Evolutionary conservation across 2,329 filamentous ascomycete genomes (phyloP).

Genomic region (Plectosphaerella sp.): DNA sequence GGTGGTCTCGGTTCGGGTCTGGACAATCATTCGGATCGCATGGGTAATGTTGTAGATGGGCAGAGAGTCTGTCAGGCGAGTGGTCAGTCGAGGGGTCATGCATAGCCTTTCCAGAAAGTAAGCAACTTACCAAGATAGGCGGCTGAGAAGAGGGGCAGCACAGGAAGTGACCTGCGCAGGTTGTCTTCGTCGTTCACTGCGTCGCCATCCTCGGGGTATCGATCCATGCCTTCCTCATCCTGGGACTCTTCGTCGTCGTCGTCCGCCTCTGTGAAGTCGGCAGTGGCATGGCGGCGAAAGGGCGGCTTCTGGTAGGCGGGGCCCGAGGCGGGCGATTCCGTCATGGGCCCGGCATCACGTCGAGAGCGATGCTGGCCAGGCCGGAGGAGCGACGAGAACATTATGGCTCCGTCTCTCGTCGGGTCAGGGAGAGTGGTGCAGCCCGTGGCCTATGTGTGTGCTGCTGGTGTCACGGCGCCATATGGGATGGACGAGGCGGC

Average conservation of each 20-base stretch:
- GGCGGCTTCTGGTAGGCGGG: constrained; percentile 25
- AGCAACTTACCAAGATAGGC: constrained; percentile 62
- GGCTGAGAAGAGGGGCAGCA: constrained; percentile 76
- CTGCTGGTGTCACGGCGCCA: constrained; percentile 1
- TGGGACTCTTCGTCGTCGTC: constrained; percentile 43
- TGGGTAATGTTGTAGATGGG: constrained; percentile 91
- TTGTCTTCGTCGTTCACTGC: constrained; percentile 29
- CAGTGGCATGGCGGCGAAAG: constrained; percentile 49
- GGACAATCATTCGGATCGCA: constrained; percentile 78
- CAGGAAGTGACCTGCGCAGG: constrained; percentile 23
- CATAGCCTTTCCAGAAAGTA: neutral
- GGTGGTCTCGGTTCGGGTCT: constrained; percentile 83
- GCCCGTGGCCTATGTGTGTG: neutral
- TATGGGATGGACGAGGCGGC: neutral
- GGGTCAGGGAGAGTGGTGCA: neutral
- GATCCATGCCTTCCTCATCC: constrained; percentile 21
- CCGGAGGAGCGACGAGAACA: constrained; percentile 14
- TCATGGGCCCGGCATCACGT: constrained; percentile 7
- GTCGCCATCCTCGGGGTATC: constrained; percentile 28
- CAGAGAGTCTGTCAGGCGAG: constrained; percentile 62
- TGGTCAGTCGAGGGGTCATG: neutral
- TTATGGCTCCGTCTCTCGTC: constrained; percentile 5
- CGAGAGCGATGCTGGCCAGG: constrained; percentile 9
- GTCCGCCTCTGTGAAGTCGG: constrained; percentile 62
- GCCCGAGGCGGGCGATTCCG: constrained; percentile 10